Evolutionary conservation across 768 basidiomycete genomes (phyloP).

Genomic region (Kwoniella heveanensis): DNA sequence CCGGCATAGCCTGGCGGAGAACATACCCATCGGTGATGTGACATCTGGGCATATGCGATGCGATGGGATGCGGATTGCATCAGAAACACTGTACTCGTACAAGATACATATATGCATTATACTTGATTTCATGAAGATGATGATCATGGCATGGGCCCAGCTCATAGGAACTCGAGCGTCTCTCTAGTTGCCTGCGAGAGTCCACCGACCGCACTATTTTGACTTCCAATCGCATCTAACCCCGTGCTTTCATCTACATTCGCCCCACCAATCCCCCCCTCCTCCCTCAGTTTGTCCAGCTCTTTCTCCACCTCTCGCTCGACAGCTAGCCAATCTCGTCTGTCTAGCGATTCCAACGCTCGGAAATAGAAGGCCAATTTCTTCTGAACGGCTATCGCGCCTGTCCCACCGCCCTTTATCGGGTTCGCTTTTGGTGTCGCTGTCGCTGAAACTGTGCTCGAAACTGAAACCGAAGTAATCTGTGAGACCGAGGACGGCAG

Average conservation of each 20-base stretch:
- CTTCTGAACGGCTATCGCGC: slow-evolving; percentile 7
- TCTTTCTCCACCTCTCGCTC: slow-evolving; percentile 37
- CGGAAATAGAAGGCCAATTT: slow-evolving; percentile 45
- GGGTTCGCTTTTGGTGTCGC: background rate
- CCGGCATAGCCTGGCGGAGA: too few species aligned
- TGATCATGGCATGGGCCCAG: background rate
- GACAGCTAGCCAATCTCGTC: slow-evolving; percentile 38
- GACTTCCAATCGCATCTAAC: background rate
- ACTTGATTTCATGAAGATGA: background rate
- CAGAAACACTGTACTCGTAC: too few species aligned
- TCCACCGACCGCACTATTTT: background rate
- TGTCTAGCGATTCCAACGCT: slow-evolving; percentile 25
- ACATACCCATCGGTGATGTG: background rate
- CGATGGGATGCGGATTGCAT: too few species aligned
- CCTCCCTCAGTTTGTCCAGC: slow-evolving; percentile 22
- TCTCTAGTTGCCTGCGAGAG: background rate
- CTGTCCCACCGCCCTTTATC: background rate
- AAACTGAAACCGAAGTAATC: too few species aligned
- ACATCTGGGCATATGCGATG: too few species aligned
- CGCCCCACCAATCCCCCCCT: background rate
- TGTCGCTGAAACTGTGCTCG: background rate
- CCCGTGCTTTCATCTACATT: background rate
- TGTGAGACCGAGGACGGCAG: too few species aligned
- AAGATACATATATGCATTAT: background rate
- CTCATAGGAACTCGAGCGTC: background rate